Base-by-base conservation (phyloP, 2,329 filamentous ascomycete species). In the Verticillium tricorpus region DNA sequence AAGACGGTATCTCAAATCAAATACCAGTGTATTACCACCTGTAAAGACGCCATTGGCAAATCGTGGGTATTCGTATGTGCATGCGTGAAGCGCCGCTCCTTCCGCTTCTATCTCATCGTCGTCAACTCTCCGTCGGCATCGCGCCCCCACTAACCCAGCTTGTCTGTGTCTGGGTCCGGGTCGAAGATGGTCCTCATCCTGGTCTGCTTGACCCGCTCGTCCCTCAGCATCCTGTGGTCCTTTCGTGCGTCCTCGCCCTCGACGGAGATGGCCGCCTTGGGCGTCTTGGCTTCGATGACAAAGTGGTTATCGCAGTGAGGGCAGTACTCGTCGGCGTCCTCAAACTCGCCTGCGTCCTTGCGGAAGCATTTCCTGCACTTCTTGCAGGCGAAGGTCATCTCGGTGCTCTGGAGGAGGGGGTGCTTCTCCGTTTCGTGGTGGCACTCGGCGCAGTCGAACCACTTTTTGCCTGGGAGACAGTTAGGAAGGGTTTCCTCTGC, bases 281-380 rank as follows among this genome's bases (percentile, higher is more conserved):
- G 92, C 5, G 89, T 91, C 68, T 90, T 77, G 59, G 95, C 96
- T 5, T 98, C 93, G 66, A 99, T 82, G 45, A 99, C 90, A 73
- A 93, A 99, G 78, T 99, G 96, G 79, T 99, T 99, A 74, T 99
- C 95, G 81, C 95, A 99, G 80, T 97, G 92, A 25, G 95, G 96
- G 81, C 95, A 99, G 83, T 96, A 99, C 76, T 99, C 96, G 79
- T 99, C 95, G 74, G 91, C 89, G 69, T 99, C 95, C 69, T 99
- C 95, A 70, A 97, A 97, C 74, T 97, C 91, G 67, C 86, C 80
- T 56, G 90, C 90, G 71, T 99, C 92, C 75, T 98, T 99, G 68
- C 95, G 90, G 82, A 99, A 99, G 77, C 89, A 93, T 79, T 99
- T 99, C 69, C 90, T 93, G 87, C 95, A 99, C 81, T 99, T 99